Evolutionary conservation across 306 rosid species (phyloP).

Genomic region (Sphenostylis stenocarpa): DNA sequence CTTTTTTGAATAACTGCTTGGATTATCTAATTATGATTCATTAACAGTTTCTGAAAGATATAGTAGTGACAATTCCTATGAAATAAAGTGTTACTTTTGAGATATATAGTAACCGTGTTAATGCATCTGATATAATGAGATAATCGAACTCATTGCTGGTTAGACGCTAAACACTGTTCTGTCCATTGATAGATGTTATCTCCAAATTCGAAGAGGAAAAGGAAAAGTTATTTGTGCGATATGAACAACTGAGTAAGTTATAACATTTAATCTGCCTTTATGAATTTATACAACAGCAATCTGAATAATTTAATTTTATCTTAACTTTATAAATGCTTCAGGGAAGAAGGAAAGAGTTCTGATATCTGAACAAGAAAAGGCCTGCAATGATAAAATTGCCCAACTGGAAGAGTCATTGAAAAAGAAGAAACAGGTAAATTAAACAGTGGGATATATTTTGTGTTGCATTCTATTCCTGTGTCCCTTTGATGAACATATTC

Average conservation of each 20-base stretch:
- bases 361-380: constrained; percentile 77
- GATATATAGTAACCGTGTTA: not conserved
- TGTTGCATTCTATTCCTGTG: not conserved
- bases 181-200: constrained; percentile 55
- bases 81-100: constrained; percentile 12
- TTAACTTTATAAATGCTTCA: constrained; percentile 36
- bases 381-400: constrained; percentile 68
- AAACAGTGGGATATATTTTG: constrained; percentile 17
- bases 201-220: constrained; percentile 92
- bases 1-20: not conserved
- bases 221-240: constrained; percentile 68
- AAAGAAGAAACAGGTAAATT: constrained; percentile 78
- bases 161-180: constrained; percentile 18
- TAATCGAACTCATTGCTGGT: not conserved
- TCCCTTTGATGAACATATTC: not conserved
- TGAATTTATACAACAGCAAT: not conserved
- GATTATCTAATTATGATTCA: not conserved
- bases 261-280: not conserved
- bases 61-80: not conserved
- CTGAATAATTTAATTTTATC: not conserved
- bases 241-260: constrained; percentile 89
- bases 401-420: constrained; percentile 78
- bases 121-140: not conserved
- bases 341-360: constrained; percentile 77
- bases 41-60: constrained; percentile 7